Evolutionary conservation across 75 land plant genomes (phyloP), one percentile per base, ranked within the genome.

Genomic region (Gnetum montanum): DNA sequence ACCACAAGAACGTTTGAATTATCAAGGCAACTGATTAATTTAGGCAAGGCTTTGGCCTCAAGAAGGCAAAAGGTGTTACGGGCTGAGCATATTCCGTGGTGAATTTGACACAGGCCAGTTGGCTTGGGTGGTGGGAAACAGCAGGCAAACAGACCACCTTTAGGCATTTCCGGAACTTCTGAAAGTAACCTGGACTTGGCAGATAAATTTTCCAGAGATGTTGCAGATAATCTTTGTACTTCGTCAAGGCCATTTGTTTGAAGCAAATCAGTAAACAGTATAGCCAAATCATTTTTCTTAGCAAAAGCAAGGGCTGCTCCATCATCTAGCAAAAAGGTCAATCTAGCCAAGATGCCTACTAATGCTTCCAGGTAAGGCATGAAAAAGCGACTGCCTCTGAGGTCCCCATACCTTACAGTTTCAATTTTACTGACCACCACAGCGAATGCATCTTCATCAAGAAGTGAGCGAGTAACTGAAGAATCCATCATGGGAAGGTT

Each of bases 121-220:
- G 69, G 64, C n/a, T 48, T 70, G 28, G 73, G 60, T 13, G 55
- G 80, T 27, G 73, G 58, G 41, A 68, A 60, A 16, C 68, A 62
- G 63, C 88, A 84, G 4, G 71, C 58, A 51, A 82, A 77, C 18
- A 77, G 48, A 3, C 80, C 75, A 19, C 69, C 76, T 6, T 49
- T 46, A 6, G 83, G 78, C 2, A 64, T 6, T 35, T 71, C 79
- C 0, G 92, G 88, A 46, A 60, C n/a, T 46, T 37, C 58, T 19
- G 91, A 80, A 40, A 89, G 46, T 2, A 69, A 61, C 56, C 61
- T 80, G 4, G 99, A 81, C 49, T 72, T 67, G 25, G 57, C 54
- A 1, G 99, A 90, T n/a, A 95, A 62, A 64, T 90, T 86, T 52
- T 84, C 83, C 61, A 95, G 65, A 43, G 92, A 88, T 29, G 48